Evolutionary conservation across 2,329 filamentous ascomycete genomes (phyloP), one percentile per base, ranked within the genome.

Genomic region (Cercospora zeina): DNA sequence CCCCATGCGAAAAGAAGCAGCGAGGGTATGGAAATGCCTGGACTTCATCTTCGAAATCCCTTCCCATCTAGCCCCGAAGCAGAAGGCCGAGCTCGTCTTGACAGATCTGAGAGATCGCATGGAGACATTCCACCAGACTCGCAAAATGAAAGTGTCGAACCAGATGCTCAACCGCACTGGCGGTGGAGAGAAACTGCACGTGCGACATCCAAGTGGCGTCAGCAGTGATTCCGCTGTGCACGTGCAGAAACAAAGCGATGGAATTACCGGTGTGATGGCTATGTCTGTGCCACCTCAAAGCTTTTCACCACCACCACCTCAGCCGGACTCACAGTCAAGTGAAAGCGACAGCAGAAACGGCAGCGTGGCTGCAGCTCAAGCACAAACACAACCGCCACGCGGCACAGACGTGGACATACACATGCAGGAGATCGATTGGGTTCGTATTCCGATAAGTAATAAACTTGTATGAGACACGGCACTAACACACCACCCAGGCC

Each of bases 31-130:
- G 88, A 77, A 79, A 34, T 88, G 86, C 68, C 77, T 91, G 27
- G 88, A 92, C 71, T 91, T 86, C 71, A 85, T 89, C 24, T 92
- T 90, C 71, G 83, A 85, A 55, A 77, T 87, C 30, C 81, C 88
- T 33, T 71, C 79, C 4, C 73, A 79, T 34, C 73, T 84, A 45
- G 74, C 81, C 11, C 80, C 81, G 2, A 78, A 81, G 16, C 78
- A 84, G 47, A 91, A 91, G 72, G 82, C 81, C 10, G 76, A 84
- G 31, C 79, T 80, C 19, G 82, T 92, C 1, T 76, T 91, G 33
- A 78, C 78, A 9, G 87, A 90, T 63, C 79, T 91, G 37, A 78
- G 83, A 67, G 81, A 83, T 37, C 85, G 87, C 67, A 85, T 84
- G 33, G 79, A 82, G 13, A 77, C 83, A 3, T 89, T 88, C 69